Percentiles rank a stretch among this genome's conserved stretches.
Evolutionary conservation across 768 basidiomycete genomes (phyloP).

Genomic region (Leccinum fibrillosum): DNA sequence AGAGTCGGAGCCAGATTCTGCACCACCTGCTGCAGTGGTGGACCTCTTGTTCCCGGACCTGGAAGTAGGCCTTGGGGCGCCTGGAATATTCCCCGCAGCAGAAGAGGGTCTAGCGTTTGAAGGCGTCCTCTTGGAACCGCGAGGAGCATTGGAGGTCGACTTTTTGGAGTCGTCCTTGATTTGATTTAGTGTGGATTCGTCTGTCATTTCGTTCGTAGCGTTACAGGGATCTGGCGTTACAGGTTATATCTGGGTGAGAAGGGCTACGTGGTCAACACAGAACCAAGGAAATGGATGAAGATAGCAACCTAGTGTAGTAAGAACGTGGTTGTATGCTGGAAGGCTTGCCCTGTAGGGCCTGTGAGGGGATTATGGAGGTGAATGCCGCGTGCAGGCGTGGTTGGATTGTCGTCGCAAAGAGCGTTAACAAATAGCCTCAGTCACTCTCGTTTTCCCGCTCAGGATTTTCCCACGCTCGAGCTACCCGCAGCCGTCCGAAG

Average conservation of each 20-base stretch:
- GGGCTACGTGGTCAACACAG: slow-evolving; percentile 17
- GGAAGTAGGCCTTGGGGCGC: slow-evolving; percentile 58
- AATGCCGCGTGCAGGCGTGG: slow-evolving; percentile 54
- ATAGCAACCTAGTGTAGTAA: slow-evolving; percentile 44
- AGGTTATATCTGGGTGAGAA: slow-evolving; percentile 38
- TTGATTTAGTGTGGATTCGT: slow-evolving; percentile 54
- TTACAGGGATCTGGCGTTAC: slow-evolving; percentile 36
- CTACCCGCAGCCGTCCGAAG: slow-evolving; percentile 8
- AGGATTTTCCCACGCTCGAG: slow-evolving; percentile 26
- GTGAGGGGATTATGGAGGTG: slow-evolving; percentile 63
- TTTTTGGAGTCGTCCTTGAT: slow-evolving; percentile 71
- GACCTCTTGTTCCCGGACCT: slow-evolving; percentile 64
- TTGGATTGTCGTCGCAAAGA: slow-evolving; percentile 41
- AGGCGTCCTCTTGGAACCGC: slow-evolving; percentile 56
- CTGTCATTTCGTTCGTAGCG: slow-evolving; percentile 87
- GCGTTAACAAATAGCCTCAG: slow-evolving; percentile 3
- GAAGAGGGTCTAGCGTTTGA: slow-evolving; percentile 44
- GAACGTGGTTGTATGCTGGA: slow-evolving; percentile 41
- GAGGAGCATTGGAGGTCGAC: slow-evolving; percentile 45
- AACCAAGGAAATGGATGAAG: slow-evolving; percentile 6
- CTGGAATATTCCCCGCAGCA: slow-evolving; percentile 40
- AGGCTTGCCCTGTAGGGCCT: slow-evolving; percentile 90
- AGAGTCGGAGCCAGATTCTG: slow-evolving; percentile 75
- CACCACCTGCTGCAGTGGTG: slow-evolving; percentile 34
- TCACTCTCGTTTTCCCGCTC: slow-evolving; percentile 15